Evolutionary conservation across 495 filamentous ascomycete species (phyloP).

Genomic region (Trichoderma gamsii): DNA sequence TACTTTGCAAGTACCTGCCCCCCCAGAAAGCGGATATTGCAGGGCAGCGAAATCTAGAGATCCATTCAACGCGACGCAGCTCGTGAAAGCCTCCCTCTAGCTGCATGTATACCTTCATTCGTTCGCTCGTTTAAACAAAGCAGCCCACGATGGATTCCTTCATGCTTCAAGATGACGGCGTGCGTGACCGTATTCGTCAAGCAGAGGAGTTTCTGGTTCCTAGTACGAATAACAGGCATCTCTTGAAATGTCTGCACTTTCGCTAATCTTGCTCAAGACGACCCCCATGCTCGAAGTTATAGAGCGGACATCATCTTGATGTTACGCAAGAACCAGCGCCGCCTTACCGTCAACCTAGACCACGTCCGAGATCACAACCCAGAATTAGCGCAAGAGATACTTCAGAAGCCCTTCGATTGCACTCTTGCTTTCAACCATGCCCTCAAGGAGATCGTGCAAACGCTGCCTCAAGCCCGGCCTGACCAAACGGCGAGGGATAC

Average conservation of each 20-base stretch:
- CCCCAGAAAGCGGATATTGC: not conserved
- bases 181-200: constrained; percentile 70
- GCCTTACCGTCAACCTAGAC: constrained; percentile 83
- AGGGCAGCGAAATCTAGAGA: not conserved
- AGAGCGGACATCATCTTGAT: constrained; percentile 84
- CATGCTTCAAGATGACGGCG: constrained; percentile 74
- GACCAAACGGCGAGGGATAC: constrained; percentile 47
- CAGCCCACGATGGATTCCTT: constrained; percentile 57
- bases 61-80: not conserved
- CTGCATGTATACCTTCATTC: not conserved
- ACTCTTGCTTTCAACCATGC: constrained; percentile 81
- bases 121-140: not conserved
- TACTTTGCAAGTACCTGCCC: not conserved
- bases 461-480: constrained; percentile 55
- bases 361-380: constrained; percentile 86
- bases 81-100: not conserved
- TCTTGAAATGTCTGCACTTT: not conserved
- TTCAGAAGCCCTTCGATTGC: constrained; percentile 83
- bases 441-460: constrained; percentile 77
- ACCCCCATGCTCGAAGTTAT: constrained; percentile 63
- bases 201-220: constrained; percentile 84
- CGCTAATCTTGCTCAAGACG: constrained; percentile 36
- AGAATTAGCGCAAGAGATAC: constrained; percentile 81
- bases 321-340: constrained; percentile 77
- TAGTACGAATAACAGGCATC: constrained; percentile 44